These are phyloP conservation scores for Pistacia vera DNA, from an alignment of 345 rosid species.

Conservation along the genomic window DNA sequence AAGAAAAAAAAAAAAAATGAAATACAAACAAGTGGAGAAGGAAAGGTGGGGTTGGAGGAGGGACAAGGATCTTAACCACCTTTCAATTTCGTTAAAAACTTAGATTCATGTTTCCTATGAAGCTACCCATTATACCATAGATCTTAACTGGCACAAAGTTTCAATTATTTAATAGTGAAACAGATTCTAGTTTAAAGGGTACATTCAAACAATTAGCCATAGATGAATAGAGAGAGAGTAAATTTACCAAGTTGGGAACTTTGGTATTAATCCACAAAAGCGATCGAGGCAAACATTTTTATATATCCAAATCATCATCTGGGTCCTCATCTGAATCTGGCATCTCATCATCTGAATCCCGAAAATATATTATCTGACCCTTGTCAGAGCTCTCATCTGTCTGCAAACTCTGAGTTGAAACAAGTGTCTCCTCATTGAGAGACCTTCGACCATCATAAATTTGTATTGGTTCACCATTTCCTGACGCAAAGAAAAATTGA, in stretches of 20 bases:
- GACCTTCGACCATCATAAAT: constrained; percentile 86
- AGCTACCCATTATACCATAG: not conserved
- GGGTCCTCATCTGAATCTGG: constrained; percentile 98
- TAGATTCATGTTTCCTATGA: not conserved
- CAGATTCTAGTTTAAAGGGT: not conserved
- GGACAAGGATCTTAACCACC: not conserved
- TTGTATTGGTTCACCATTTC: constrained; percentile 68
- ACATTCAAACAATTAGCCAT: not conserved
- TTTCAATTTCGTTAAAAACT: not conserved
- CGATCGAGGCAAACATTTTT: not conserved
- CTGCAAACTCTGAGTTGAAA: constrained; percentile 30
- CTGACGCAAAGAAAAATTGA: constrained; percentile 36
- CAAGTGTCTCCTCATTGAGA: constrained; percentile 32
- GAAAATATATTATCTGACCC: constrained; percentile 82
- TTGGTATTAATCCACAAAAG: not conserved
- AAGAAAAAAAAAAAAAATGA: not conserved
- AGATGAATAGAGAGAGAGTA: not conserved
- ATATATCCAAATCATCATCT: constrained; percentile 94
- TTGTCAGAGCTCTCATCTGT: constrained; percentile 38
- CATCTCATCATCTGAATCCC: constrained; percentile 95
- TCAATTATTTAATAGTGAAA: not conserved
- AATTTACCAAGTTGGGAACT: not conserved
- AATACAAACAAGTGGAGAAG: not conserved
- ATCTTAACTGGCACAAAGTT: not conserved
- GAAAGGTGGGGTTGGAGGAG: not conserved